These are phyloP conservation scores for Ustilago sp. DNA, from an alignment of 1,284 basidiomycete genomes.

Conservation along the genomic window DNA sequence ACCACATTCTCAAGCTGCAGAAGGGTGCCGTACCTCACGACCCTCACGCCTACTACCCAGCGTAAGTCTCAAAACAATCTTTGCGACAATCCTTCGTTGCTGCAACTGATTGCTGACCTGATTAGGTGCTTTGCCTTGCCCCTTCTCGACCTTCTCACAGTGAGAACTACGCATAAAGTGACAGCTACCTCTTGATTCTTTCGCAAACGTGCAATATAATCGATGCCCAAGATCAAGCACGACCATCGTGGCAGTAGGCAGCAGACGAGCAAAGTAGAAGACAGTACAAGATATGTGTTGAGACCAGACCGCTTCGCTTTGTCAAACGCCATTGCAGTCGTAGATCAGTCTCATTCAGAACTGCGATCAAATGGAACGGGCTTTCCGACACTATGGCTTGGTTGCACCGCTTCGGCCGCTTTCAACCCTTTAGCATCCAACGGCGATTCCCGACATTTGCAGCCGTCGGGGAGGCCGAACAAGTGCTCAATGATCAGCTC, in stretches of 20 bases:
- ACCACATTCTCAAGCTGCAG: slow-evolving; percentile 65
- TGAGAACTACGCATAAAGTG: slow-evolving; percentile 52
- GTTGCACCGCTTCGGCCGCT: not conserved
- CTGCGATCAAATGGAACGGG: not conserved
- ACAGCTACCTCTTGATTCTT: not conserved
- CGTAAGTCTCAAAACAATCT: slow-evolving; percentile 35
- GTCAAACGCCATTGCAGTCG: not conserved
- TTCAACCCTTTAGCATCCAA: not conserved
- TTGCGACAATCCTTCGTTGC: not conserved
- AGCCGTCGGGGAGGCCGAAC: not conserved
- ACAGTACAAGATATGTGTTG: not conserved
- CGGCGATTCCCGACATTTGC: not conserved
- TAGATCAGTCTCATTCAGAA: not conserved
- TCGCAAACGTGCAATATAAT: not conserved
- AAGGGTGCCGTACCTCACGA: slow-evolving; percentile 67
- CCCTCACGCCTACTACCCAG: slow-evolving; percentile 65
- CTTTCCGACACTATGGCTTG: not conserved
- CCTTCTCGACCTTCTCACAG: slow-evolving; percentile 16
- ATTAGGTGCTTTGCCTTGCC: slow-evolving; percentile 1
- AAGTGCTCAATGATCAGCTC: not conserved
- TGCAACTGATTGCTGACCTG: slow-evolving; percentile 1
- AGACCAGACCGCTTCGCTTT: not conserved
- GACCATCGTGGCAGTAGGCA: not conserved
- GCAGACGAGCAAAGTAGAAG: not conserved
- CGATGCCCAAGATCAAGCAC: not conserved